Evolutionary conservation across 495 filamentous ascomycete species (phyloP).

Genomic region (Penicillium lagena): DNA sequence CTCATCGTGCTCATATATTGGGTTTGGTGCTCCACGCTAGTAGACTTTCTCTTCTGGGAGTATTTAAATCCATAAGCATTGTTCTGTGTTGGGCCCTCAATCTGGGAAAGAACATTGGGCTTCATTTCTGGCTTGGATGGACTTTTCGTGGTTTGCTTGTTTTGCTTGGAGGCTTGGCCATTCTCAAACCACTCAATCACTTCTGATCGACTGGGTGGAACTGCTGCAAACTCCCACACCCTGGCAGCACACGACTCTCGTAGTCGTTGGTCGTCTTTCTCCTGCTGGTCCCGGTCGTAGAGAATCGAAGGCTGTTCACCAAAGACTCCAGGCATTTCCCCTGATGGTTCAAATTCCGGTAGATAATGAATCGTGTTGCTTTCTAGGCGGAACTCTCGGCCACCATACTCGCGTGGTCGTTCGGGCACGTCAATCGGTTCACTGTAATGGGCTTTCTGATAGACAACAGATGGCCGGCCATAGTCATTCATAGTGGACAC

Average conservation of each 20-base stretch:
- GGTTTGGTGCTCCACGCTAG: slow-evolving; percentile 74
- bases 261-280: slow-evolving; percentile 40
- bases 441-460: slow-evolving; percentile 84
- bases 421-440: slow-evolving; percentile 82
- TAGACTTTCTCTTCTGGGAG: slow-evolving; percentile 69
- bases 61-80: slow-evolving; percentile 81
- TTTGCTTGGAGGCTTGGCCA: slow-evolving; percentile 13
- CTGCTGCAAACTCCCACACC: slow-evolving; percentile 38
- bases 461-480: slow-evolving; percentile 53
- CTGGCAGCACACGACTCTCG: slow-evolving; percentile 26
- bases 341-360: slow-evolving; percentile 68
- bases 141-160: background rate
- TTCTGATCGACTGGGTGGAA: slow-evolving; percentile 66
- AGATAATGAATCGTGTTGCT: slow-evolving; percentile 71
- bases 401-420: slow-evolving; percentile 75
- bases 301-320: slow-evolving; percentile 42
- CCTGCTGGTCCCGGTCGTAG: slow-evolving; percentile 44
- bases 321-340: slow-evolving; percentile 45
- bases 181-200: slow-evolving; percentile 62
- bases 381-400: slow-evolving; percentile 74
- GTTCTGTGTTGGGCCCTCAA: slow-evolving; percentile 83
- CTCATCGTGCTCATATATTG: slow-evolving; percentile 98
- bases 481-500: slow-evolving; percentile 22
- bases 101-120: slow-evolving; percentile 61
- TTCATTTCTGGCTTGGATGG: slow-evolving; percentile 8